Conservation (phyloP, 2,329 filamentous ascomycete genomes). For the Microdochium nivale region DNA sequence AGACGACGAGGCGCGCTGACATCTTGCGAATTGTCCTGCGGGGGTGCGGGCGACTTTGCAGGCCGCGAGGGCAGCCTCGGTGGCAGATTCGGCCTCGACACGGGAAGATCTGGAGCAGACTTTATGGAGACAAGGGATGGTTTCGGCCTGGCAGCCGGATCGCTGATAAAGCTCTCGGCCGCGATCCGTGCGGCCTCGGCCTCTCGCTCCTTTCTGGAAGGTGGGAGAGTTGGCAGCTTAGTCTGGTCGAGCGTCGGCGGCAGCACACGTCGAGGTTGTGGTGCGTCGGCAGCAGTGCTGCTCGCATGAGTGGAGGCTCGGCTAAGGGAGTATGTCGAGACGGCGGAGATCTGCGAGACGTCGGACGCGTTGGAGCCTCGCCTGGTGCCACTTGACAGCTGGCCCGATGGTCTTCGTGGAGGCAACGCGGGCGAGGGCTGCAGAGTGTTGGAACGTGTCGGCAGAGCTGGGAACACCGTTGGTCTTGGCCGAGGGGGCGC, state of each 20-base stretch:
- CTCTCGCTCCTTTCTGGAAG: slow-evolving; percentile 44
- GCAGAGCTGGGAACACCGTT: slow-evolving; percentile 25
- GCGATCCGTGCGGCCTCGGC: slow-evolving; percentile 28
- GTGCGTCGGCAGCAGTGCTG: slow-evolving; percentile 31
- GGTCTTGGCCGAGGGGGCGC: slow-evolving; percentile 16
- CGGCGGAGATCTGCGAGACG: slow-evolving; percentile 41
- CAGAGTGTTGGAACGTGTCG: slow-evolving; percentile 26
- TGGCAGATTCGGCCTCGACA: slow-evolving; percentile 31
- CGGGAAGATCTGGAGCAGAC: slow-evolving; percentile 23
- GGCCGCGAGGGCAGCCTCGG: slow-evolving; percentile 44
- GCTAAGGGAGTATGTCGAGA: slow-evolving; percentile 43
- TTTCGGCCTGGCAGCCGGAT: slow-evolving; percentile 14
- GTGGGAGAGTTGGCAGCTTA: slow-evolving; percentile 49
- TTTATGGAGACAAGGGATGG: slow-evolving; percentile 26
- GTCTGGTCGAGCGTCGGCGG: slow-evolving; percentile 47
- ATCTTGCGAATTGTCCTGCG: slow-evolving; percentile 10
- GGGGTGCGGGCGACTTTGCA: slow-evolving; percentile 20
- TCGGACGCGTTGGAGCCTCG: slow-evolving; percentile 52
- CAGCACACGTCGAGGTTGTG: slow-evolving; percentile 35
- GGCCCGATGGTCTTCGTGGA: slow-evolving; percentile 37
- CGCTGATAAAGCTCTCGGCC: slow-evolving; percentile 16
- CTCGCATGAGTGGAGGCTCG: slow-evolving; percentile 39
- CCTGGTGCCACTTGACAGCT: slow-evolving; percentile 31
- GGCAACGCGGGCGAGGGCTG: slow-evolving; percentile 38
- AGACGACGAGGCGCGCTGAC: slow-evolving; percentile 22